Conservation (phyloP, 2,329 filamentous ascomycete genomes). For the Penicillium sp. region DNA sequence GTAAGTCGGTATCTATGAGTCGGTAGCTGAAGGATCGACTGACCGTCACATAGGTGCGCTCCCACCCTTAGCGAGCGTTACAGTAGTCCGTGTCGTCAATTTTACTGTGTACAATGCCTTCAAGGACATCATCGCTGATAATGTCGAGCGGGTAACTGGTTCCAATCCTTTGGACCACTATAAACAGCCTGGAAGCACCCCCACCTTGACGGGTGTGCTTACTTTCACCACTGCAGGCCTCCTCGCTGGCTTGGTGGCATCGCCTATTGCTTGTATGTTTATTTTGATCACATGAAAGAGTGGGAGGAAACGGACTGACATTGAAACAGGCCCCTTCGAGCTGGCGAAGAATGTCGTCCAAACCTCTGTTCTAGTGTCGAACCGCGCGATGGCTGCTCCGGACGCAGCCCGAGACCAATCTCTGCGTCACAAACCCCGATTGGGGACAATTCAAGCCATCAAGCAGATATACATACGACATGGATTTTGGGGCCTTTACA, state of each 20-base stretch:
- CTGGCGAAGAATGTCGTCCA: conserved; percentile 50
- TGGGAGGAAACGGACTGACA: neutral
- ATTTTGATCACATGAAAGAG: neutral
- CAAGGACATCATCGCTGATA: conserved; percentile 42
- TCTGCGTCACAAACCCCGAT: conserved; percentile 38
- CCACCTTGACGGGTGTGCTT: conserved; percentile 40
- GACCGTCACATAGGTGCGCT: conserved; percentile 36
- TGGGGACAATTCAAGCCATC: conserved; percentile 44
- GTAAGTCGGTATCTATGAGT: conserved; percentile 26
- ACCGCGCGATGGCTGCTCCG: conserved; percentile 38
- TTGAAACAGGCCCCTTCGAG: conserved; percentile 44
- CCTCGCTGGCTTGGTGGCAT: conserved; percentile 41
- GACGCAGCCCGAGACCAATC: conserved; percentile 34
- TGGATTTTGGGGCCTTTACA: conserved; percentile 45
- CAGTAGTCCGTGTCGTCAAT: conserved; percentile 44
- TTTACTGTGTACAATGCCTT: conserved; percentile 47
- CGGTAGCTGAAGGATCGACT: neutral
- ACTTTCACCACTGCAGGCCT: conserved; percentile 45
- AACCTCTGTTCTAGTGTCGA: conserved; percentile 47
- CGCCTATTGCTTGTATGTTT: conserved; percentile 45
- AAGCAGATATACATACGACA: conserved; percentile 44
- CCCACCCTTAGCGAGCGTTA: conserved; percentile 46
- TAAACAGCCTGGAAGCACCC: conserved; percentile 42
- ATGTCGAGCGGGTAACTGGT: conserved; percentile 41
- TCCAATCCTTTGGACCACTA: conserved; percentile 41